Evolutionary conservation across 805 yeast species (phyloP), one percentile per base, ranked within the genome.

Genomic region (Yarrowia sp.): DNA sequence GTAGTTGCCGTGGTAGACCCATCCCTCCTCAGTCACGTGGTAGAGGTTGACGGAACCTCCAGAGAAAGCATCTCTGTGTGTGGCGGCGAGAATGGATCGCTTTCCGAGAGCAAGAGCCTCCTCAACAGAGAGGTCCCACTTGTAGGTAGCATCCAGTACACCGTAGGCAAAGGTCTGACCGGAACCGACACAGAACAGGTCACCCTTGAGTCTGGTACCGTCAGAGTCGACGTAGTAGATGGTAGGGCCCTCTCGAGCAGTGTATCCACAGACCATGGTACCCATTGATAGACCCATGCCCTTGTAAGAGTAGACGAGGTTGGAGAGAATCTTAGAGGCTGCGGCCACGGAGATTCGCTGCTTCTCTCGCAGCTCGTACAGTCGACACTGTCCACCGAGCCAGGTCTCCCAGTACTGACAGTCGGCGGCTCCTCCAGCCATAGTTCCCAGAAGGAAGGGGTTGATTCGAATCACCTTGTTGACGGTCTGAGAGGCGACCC

Each of bases 391-490:
- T 17, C 96, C 81, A 68, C 99, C 99, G 67, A 95, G 83, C 98
- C 98, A 95, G 38, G 98, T 90, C 79, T 95, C 98, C 99, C 99
- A 95, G 78, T 82, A 95, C 77, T 95, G 99, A 82, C 99, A 95
- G 79, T 95, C 99, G 33, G 98, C 98, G 58, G 99, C 99, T 80
- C 98, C 98, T 79, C 99, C 99, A 35, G 99, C 99, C 97, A 95
- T 87, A 21, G 99, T 95, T 69, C 99, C 99, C 71, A 95, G 82
- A 68, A 95, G 79, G 76, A 90, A 89, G 63, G 98, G 97, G 77
- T 95, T 95, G 78, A 95, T 95, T 77, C 93, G 93, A 72, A 95
- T 92, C 65, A 95, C 99, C 78, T 95, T 95, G 78, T 93, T 93
- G 68, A 95, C 99, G 2, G 98, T 92, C 76, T 92, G 98, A 16